phyloP scores from a whole-genome alignment of 2,329 filamentous ascomycete genomes.

The Pseudocercospora vitis region DNA sequence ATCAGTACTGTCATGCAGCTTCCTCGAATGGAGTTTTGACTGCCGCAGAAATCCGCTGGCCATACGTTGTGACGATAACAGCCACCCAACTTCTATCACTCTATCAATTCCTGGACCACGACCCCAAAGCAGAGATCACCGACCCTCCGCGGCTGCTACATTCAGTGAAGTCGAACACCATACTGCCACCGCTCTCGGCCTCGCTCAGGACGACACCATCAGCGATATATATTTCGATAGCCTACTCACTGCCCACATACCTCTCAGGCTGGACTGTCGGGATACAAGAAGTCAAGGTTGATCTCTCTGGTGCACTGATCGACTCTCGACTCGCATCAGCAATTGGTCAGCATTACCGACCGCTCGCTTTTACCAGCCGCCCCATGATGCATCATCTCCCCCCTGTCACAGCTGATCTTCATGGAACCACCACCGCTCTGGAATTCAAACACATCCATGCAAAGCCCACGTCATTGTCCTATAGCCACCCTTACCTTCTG shows the following conservation, averaged over 20 bases:
- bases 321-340: conserved; percentile 54
- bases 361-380: conserved; percentile 37
- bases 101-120: conserved; percentile 49
- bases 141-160: conserved; percentile 63
- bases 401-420: conserved; percentile 12
- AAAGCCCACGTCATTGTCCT: conserved; percentile 53
- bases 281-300: conserved; percentile 83
- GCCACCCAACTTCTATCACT: conserved; percentile 71
- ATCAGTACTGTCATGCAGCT: conserved; percentile 60
- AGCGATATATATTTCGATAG: conserved; percentile 76
- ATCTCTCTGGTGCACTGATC: conserved; percentile 48
- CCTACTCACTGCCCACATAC: conserved; percentile 77
- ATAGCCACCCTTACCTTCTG: conserved; percentile 78
- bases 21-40: conserved; percentile 65
- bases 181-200: conserved; percentile 75
- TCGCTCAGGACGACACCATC: conserved; percentile 69
- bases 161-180: conserved; percentile 77
- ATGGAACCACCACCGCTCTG: conserved; percentile 17
- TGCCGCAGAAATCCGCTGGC: conserved; percentile 69
- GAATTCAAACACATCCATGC: conserved; percentile 39
- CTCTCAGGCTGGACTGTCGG: conserved; percentile 83
- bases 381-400: conserved; percentile 34
- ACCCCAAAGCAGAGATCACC: conserved; percentile 17
- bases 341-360: conserved; percentile 50
- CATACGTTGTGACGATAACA: conserved; percentile 78